Base-by-base conservation (phyloP, 1,139 yeast species). In the Geotrichum cucujoidarum region DNA sequence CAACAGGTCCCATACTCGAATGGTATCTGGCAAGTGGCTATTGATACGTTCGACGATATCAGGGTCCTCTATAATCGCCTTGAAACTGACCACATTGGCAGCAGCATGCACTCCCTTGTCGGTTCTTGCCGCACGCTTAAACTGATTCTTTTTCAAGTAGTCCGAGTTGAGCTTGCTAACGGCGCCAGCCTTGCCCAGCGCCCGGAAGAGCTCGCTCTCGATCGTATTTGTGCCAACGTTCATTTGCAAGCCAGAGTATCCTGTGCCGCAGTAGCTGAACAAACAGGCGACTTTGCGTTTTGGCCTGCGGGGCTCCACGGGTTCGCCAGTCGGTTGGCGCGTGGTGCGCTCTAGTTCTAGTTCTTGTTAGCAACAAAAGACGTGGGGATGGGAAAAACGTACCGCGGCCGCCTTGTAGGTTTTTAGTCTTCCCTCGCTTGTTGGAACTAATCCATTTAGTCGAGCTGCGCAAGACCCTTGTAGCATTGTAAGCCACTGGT, bases 31-130 rank as follows among this genome's bases (percentile, higher is more conserved):
- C 48, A 92, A 73, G 41, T 73, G 64, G 1, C 71, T 67, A 64
- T 92, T 92, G 65, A 94, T 83, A 64, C 81, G 85, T 38, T 74
- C 72, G 36, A 84, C 73, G 46, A 90, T 76, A 47, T 85, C 83
- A 14, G 30, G 45, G 17, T 31, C 39, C 63, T 90, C 97, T 49
- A 90, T 77, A 59, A 90, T 89, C 72, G 92, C 71, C 64, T 92
- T 92, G 59, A 88, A 73, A 7, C 95, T 85, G 37, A 94, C 80
- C 27, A 90, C 89, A 64, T 92, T 92, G 24, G 98, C 97, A 3
- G 97, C 97, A 25, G 99, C 98, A 67, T 92, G 99, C 14, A 92
- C 99, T 53, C 98, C 99, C 67, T 92, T 94, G 66, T 92, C 99
- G 3, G 98, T 92, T 67, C 98, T 76, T 3, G 98, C 98, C 39